Base-by-base conservation (phyloP, 306 rosid species). In the Cyclanthera cordifolia region DNA sequence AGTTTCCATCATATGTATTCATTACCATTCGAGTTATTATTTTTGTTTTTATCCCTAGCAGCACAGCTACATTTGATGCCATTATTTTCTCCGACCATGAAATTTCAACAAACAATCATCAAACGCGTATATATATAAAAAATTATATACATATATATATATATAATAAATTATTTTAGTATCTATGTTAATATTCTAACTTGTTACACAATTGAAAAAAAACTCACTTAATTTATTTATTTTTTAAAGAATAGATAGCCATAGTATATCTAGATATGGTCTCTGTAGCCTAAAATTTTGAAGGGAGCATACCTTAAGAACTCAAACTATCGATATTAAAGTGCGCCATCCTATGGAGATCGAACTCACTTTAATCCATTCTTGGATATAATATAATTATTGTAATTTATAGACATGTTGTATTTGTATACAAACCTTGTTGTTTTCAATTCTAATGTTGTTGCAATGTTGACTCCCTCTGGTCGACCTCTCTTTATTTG, bases 401-500 rank as follows among this genome's bases (percentile, higher is more conserved):
- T 37, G 51, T 63, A 17, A n/a, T 60, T 37, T 52, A 23, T 77
- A 39, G 53, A 6, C 15, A 46, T 24, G 34, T 55, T 55, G 30
- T 55, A 39, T 39, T 20, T 75, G 27, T 30, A 28, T 57, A 57
- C 65, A 12, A 30, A 89, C 96, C 86, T 68, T 50, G 50, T 63
- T 63, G 69, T 63, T 63, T 63, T 30, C 69, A 39, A 41, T 39
- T 24, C 37, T 46, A n/a, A n/a, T n/a, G 2, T 63, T 39, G 51
- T 63, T 63, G 69, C 30, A 11, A n/a, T 39, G 51, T 39, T 63
- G 51, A 63, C 27, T 63, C 69, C 69, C 19, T 63, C 49, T 83
- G 75, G 72, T 80, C 51, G 53, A 73, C 79, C 39, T 77, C 73
- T 75, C 71, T 34, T 51, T 76, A 72, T 70, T 74, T 72, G 82